Conservation (phyloP, 352 stramenopile genomes). For the Phytophthora pluvialis region DNA sequence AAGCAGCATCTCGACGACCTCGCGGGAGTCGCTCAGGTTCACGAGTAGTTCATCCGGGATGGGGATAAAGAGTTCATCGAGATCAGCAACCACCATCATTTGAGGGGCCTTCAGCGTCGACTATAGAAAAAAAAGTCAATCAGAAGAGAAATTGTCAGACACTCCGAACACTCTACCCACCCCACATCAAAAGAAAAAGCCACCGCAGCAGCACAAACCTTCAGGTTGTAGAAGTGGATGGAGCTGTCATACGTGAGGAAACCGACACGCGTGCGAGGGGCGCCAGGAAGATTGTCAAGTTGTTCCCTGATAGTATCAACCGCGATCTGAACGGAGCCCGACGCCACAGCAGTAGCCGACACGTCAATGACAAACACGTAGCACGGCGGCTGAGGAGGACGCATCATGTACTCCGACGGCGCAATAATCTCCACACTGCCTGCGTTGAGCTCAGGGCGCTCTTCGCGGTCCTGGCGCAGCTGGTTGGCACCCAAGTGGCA, state of each 20-base stretch:
- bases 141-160: slow-evolving; percentile 46
- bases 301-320: slow-evolving; percentile 84
- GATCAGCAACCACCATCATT: slow-evolving; percentile 90
- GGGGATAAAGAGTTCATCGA: slow-evolving; percentile 91
- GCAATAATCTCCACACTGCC: slow-evolving; percentile 89
- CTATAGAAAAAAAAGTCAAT: slow-evolving; percentile 40
- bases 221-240: slow-evolving; percentile 92
- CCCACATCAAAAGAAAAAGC: not conserved
- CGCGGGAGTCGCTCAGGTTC: slow-evolving; percentile 95
- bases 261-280: slow-evolving; percentile 76
- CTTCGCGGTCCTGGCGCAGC: slow-evolving; percentile 92
- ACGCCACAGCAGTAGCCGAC: slow-evolving; percentile 74
- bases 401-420: slow-evolving; percentile 91
- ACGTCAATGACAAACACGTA: slow-evolving; percentile 93
- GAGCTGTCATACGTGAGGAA: slow-evolving; percentile 89
- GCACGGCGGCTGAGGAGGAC: slow-evolving; percentile 85
- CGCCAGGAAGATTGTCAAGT: slow-evolving; percentile 79
- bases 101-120: slow-evolving; percentile 84
- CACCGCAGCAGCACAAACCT: slow-evolving; percentile 47
- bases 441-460: slow-evolving; percentile 83
- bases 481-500: slow-evolving; percentile 96
- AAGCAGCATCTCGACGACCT: slow-evolving; percentile 95
- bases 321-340: slow-evolving; percentile 70
- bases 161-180: not conserved
- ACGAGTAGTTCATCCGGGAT: slow-evolving; percentile 97